Evolutionary conservation across 352 stramenopile genomes (phyloP).

Genomic region (Globisporangium parvum): DNA sequence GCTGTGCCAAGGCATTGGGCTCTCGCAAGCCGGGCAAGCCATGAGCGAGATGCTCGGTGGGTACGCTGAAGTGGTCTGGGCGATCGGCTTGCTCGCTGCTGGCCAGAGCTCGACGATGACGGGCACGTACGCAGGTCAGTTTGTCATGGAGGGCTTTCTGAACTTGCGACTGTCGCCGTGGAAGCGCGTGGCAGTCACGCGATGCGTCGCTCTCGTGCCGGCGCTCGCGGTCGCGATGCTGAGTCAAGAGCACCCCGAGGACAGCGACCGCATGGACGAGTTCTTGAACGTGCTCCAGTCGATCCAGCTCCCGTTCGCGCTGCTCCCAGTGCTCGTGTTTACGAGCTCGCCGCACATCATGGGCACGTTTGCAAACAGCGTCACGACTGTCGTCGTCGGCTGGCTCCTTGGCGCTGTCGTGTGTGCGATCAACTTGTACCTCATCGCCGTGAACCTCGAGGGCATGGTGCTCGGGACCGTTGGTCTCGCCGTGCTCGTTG

Average conservation of each 20-base stretch:
- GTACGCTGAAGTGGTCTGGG: constrained; percentile 89
- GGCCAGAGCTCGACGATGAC: constrained; percentile 96
- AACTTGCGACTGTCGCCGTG: constrained; percentile 82
- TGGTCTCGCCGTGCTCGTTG: constrained; percentile 23
- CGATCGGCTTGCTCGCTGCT: constrained; percentile 90
- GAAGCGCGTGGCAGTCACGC: constrained; percentile 81
- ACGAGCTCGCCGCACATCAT: constrained; percentile 76
- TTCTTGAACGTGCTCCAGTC: constrained; percentile 91
- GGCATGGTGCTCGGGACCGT: constrained; percentile 31
- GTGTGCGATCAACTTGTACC: constrained; percentile 74
- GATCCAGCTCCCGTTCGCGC: constrained; percentile 89
- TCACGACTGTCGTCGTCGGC: constrained; percentile 31
- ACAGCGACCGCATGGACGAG: constrained; percentile 87
- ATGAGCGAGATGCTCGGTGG: constrained; percentile 77
- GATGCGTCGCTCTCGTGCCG: constrained; percentile 89
- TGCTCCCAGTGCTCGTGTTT: constrained; percentile 87
- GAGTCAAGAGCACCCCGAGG: constrained; percentile 68
- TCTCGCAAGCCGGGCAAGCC: constrained; percentile 78
- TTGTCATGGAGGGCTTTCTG: constrained; percentile 97
- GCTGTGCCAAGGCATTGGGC: constrained; percentile 84
- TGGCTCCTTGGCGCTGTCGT: constrained; percentile 58
- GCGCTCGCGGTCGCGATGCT: constrained; percentile 84
- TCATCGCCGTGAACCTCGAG: constrained; percentile 62
- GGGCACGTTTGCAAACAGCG: constrained; percentile 68
- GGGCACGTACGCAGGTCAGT: constrained; percentile 95